These are phyloP conservation scores for Glaciozyma antarctica DNA, from an alignment of 768 basidiomycete genomes.

Conservation along the genomic window DNA sequence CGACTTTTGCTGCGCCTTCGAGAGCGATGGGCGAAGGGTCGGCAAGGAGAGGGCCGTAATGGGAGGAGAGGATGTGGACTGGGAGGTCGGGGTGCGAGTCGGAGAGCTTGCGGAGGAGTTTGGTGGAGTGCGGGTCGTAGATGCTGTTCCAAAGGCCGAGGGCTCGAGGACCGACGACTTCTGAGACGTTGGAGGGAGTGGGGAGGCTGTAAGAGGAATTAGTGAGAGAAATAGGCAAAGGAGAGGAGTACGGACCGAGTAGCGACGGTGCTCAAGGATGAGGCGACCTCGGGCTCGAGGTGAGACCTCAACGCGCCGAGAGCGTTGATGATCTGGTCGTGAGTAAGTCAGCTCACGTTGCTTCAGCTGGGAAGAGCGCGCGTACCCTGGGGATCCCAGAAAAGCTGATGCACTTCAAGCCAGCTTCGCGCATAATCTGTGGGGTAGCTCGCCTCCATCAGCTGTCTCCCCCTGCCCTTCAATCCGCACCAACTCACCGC, in stretches of 20 bases:
- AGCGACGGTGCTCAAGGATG: slow-evolving; percentile 30
- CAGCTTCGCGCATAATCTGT: slow-evolving; percentile 40
- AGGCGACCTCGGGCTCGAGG: slow-evolving; percentile 36
- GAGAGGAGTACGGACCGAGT: slow-evolving; percentile 32
- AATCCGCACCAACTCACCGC: slow-evolving; percentile 22
- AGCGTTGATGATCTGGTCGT: slow-evolving; percentile 39
- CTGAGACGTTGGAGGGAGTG: slow-evolving; percentile 1
- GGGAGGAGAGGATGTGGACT: slow-evolving; percentile 42
- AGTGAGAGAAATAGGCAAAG: not conserved
- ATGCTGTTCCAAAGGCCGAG: slow-evolving; percentile 40
- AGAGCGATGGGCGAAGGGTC: slow-evolving; percentile 35
- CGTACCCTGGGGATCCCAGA: slow-evolving; percentile 35
- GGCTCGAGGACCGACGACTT: slow-evolving; percentile 25
- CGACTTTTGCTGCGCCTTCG: slow-evolving; percentile 11
- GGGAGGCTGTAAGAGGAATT: slow-evolving; percentile 5
- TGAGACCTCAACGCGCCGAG: slow-evolving; percentile 37
- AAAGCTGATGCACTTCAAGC: slow-evolving; percentile 42
- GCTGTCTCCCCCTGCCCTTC: slow-evolving; percentile 7
- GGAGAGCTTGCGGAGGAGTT: slow-evolving; percentile 39
- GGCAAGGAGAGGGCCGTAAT: slow-evolving; percentile 41
- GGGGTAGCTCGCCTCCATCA: not conserved
- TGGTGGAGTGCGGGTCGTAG: slow-evolving; percentile 38
- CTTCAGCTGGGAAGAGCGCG: not conserved
- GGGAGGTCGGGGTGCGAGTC: slow-evolving; percentile 43
- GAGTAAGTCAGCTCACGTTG: not conserved